Base-by-base conservation (phyloP, 139 green algal genomes). In the Nannochloris sp. region DNA sequence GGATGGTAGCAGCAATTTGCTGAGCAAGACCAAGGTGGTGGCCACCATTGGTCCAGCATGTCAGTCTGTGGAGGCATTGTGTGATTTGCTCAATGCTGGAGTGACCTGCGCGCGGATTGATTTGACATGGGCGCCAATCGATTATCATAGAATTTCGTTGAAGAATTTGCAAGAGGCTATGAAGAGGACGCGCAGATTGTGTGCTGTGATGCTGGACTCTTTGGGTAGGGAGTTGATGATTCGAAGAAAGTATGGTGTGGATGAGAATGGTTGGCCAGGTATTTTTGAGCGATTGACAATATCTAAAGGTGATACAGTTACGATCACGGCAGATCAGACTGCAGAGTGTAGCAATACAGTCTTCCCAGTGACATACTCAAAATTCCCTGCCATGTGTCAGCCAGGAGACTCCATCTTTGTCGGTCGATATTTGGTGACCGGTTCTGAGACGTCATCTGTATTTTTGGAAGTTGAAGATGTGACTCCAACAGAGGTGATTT, bases 341-440 rank as follows among this genome's bases (percentile, higher is more conserved):
- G 77, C 74, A 4, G 66, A 81, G 61, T 74, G 73, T 44, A 76
- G 40, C 21, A 44, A 62, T 40, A 65, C 58, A 2, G 23, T 89
- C 15, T 76, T 95, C 43, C 88, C 89, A 21, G 71, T 96, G 49
- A 88, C 81, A 24, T 95, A 93, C 71, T 40, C 57, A 51, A 85
- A 87, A 61, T 87, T 96, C 60, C 70, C 77, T 2, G 61, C 64
- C 29, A 87, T 86, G 80, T 70, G 69, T 37, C 48, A 82, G 48
- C 46, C 53, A 3, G 90, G 90, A 5, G 90, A 96, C 75, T 82
- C 69, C 4, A 78, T 96, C 57, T 92, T 93, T 75, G 71, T 96
- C 46, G 89, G 85, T 2, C 76, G 89, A n/a, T 96, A 95, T 75
- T 79, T 96, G 40, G 84, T 87, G 8, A 93, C 83, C 2, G 90